Evolutionary conservation across 129 eudicot genomes (phyloP), one percentile per base, ranked within the genome.

Genomic region (Artemisia annua): DNA sequence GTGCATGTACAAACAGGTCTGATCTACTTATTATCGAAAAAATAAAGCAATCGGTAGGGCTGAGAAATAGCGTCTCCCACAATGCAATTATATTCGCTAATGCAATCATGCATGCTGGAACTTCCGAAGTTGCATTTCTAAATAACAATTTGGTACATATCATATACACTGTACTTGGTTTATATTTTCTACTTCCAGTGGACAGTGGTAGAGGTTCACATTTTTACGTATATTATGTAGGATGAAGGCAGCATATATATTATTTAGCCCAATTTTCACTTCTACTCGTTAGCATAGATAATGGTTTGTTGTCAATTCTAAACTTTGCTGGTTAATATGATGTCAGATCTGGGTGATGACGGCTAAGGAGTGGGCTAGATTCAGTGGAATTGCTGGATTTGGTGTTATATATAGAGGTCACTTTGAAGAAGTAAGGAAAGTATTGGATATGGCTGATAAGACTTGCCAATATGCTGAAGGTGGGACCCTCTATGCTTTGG

Each of bases 41-140:
- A 16, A 94, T 94, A 79, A 94, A 94, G 81, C 98, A 94, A 63
- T 87, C 98, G 28, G 91, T 90, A 22, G 98, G 90, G 82, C 90
- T 88, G 97, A 84, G 96, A 88, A 94, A 94, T 79, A 94, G 98
- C 72, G 98, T 94, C 63, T 94, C 97, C 68, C 96, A 94, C 76
- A 94, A 97, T 84, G 98, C 98, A 62, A 94, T 96, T 9, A 90
- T 94, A 69, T 86, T 86, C 78, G 97, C 98, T 3, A 94, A 94
- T 44, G 98, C 97, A 48, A 86, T 94, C 81, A 94, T 94, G 98
- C 98, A 94, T 77, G 98, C 98, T 74, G 98, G 98, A 69, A 94
- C 98, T 11, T 90, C 97, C 0, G 97, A 87, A 26, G 98, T 90
- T 84, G 88, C 98, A 35, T 94, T 94, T 78, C 74, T 94, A 22